Evolutionary conservation across 441 rosid genomes (phyloP).

Genomic region (Gossypium lobatum): DNA sequence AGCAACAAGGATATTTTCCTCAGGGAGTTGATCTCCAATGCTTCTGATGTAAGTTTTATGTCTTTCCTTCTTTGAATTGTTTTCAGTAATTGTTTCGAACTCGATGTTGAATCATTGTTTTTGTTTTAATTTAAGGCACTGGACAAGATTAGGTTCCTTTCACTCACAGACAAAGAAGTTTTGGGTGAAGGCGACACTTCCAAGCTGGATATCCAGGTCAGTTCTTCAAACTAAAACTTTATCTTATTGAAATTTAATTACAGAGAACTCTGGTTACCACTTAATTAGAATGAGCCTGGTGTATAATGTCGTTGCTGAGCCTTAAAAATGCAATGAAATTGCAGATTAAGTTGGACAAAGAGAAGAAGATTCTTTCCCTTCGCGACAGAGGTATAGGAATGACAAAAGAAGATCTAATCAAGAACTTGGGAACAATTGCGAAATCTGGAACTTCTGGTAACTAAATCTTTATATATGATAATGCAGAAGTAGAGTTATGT

Average conservation of each 20-base stretch:
- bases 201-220: slow-evolving; percentile 93
- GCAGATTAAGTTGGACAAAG: slow-evolving; percentile 89
- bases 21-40: slow-evolving; percentile 91
- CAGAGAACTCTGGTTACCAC: neutral
- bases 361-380: slow-evolving; percentile 66
- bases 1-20: slow-evolving; percentile 95
- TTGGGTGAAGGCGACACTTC: slow-evolving; percentile 83
- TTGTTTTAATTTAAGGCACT: slow-evolving; percentile 41
- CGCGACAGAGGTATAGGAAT: slow-evolving; percentile 95
- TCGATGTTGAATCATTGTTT: neutral
- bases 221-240: neutral
- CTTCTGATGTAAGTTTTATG: slow-evolving; percentile 69
- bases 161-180: slow-evolving; percentile 84
- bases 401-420: slow-evolving; percentile 93
- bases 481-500: neutral
- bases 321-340: slow-evolving; percentile 1
- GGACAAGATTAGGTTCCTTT: slow-evolving; percentile 87
- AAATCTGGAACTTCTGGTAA: slow-evolving; percentile 95
- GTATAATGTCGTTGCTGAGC: neutral
- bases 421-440: slow-evolving; percentile 94
- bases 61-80: neutral
- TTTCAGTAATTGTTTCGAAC: neutral
- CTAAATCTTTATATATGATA: neutral
- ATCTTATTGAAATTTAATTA: neutral
- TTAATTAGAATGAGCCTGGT: neutral